A percentile compares a stretch with the other conserved stretches of the same genome.
Evolutionary conservation across 2,329 filamentous ascomycete species (phyloP).

Genomic region (Nectriaceae sp.): DNA sequence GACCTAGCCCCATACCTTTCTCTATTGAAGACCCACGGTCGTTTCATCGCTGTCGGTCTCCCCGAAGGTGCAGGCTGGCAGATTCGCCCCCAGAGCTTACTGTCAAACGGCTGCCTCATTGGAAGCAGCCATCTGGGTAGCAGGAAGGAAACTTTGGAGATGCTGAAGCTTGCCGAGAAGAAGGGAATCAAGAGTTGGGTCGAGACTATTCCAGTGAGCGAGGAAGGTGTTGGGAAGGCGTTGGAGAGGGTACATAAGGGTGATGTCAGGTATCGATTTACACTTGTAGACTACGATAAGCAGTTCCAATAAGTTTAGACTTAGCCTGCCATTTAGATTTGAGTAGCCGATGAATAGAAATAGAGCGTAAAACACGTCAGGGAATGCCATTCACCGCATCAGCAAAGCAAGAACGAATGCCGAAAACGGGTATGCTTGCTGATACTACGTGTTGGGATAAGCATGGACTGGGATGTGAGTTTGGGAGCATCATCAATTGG

Average conservation of each 20-base stretch:
- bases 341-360: too few species aligned
- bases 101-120: constrained; percentile 52
- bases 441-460: too few species aligned
- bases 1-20: constrained; percentile 59
- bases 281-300: constrained; percentile 23
- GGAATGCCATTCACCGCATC: too few species aligned
- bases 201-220: constrained; percentile 31
- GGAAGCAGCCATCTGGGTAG: constrained; percentile 44
- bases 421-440: too few species aligned
- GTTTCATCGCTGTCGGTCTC: constrained; percentile 64
- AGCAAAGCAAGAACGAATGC: too few species aligned
- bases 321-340: too few species aligned
- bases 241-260: constrained; percentile 9
- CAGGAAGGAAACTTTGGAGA: constrained; percentile 53
- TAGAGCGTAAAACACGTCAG: too few species aligned
- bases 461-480: too few species aligned
- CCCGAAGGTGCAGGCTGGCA: constrained; percentile 50
- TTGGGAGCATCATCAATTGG: too few species aligned
- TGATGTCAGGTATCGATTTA: constrained; percentile 22
- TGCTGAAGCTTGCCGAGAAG: constrained; percentile 54
- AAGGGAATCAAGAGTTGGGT: constrained; percentile 55
- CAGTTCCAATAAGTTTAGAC: constrained; percentile 12
- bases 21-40: constrained; percentile 57
- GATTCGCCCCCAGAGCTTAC: constrained; percentile 56
- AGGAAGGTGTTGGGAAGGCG: constrained; percentile 15